phyloP scores from a whole-genome alignment of 2,329 filamentous ascomycete genomes.

The Apiospora hydei region DNA sequence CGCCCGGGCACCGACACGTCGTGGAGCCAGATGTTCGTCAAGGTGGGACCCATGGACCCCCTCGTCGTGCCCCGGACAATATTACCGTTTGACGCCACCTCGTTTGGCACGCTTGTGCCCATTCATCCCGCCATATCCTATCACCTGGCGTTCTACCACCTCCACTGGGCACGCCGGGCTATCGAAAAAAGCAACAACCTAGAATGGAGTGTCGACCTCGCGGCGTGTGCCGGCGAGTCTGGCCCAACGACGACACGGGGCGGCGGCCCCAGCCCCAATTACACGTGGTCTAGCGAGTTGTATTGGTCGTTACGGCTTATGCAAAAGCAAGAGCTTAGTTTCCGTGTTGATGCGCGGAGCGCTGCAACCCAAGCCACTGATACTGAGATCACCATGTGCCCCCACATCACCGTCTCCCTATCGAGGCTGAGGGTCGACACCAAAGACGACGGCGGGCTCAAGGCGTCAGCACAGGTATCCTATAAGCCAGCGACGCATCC shows the following conservation, averaged over 20 bases:
- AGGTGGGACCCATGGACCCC: too few species aligned
- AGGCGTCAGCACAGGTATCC: background rate
- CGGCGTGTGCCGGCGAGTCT: too few species aligned
- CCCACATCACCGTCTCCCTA: background rate
- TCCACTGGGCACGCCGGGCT: slow-evolving; percentile 23
- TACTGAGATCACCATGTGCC: background rate
- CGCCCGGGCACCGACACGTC: too few species aligned
- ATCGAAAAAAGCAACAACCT: too few species aligned
- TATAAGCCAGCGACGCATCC: background rate
- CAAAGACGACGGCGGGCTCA: background rate
- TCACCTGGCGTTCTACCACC: slow-evolving; percentile 26
- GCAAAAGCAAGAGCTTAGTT: background rate
- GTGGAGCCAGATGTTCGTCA: too few species aligned
- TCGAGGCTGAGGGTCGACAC: background rate
- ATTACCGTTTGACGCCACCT: slow-evolving; percentile 6
- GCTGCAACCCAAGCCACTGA: background rate
- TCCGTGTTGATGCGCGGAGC: background rate
- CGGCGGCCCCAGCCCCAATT: background rate
- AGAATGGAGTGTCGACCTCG: too few species aligned
- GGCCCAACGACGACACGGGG: too few species aligned
- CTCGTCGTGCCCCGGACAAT: background rate
- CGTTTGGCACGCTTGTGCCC: slow-evolving; percentile 15
- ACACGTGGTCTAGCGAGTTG: background rate
- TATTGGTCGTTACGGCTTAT: background rate
- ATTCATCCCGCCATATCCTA: slow-evolving; percentile 26